A percentile compares a stretch with the other conserved stretches of the same genome.
These are phyloP conservation scores for Bruguiera sexangula DNA, from an alignment of 345 rosid species.

Conservation along the genomic window DNA sequence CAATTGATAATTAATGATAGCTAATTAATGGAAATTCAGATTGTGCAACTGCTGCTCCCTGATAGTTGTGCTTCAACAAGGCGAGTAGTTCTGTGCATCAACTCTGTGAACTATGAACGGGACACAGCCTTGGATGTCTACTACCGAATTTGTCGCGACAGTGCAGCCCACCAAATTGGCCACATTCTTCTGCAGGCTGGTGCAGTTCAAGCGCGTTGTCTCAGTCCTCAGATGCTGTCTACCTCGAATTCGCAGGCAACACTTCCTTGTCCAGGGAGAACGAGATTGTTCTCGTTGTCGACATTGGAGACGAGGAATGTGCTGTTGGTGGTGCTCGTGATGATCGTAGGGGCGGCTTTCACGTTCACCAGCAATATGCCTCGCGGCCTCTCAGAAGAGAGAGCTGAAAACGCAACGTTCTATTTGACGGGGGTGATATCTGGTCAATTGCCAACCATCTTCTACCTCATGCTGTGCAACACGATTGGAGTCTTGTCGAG, in stretches of 20 bases:
- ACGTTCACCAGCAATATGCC: neutral
- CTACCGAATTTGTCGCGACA: neutral
- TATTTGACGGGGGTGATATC: neutral
- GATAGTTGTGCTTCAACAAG: neutral
- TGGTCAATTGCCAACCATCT: conserved; percentile 1
- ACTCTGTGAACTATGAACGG: neutral
- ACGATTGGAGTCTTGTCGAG: neutral
- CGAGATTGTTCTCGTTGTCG: neutral
- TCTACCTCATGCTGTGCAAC: conserved; percentile 1
- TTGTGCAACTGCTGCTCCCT: neutral
- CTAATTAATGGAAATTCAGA: neutral
- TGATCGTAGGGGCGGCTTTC: conserved; percentile 2
- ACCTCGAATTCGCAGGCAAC: too few relatives aligned
- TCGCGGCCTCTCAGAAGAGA: neutral
- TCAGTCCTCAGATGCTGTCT: neutral
- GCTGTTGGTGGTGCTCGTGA: conserved; percentile 2
- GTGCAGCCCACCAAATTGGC: neutral
- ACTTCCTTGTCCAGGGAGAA: neutral
- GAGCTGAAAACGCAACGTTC: neutral
- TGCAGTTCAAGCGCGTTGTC: neutral
- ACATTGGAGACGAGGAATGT: conserved; percentile 4
- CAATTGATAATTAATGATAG: too few relatives aligned
- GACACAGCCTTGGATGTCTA: conserved; percentile 9
- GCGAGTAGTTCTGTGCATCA: neutral
- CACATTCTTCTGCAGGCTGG: conserved; percentile 8